Base-by-base conservation (phyloP, 2,329 filamentous ascomycete species). In the Colletotrichum costaricense region DNA sequence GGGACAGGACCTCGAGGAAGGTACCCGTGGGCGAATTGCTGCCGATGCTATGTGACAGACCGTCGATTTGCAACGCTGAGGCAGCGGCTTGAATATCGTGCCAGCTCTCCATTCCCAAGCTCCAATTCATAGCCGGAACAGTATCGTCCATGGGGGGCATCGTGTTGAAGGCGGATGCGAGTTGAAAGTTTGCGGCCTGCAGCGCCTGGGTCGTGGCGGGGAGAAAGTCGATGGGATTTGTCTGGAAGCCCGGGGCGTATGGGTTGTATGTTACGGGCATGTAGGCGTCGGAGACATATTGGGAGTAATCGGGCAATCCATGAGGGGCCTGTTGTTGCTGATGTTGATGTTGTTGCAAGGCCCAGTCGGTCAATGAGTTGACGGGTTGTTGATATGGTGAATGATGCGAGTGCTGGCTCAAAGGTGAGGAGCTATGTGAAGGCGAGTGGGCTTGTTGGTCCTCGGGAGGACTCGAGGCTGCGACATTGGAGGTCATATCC, bases 1-100 rank as follows among this genome's bases (percentile, higher is more conserved):
- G 86, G 7, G 96, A 98, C 63, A 96, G 86, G 42, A 97, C 94
- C 82, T 98, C 95, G 59, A 98, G 86, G 81, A 94, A 95, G 74
- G 89, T 85, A 57, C 83, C 83, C 2, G 84, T 86, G 24, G 84
- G 84, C 12, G 84, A 86, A 70, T 83, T 84, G 79, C 85, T 86
- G 64, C 85, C 85, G 49, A 85, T 84, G 63, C 83, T 86, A 28
- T 81, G 82, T 42, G 85, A 77, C 33, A 87, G 73, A 9, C 81
- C 81, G 79, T 89, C 84, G 82, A 93, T 88, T 77, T 93, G 86
- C 69, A 86, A 75, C 38, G 80, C 83, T 69, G 90, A 86, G 68
- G 86, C 76, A 28, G 80, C 83, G 71, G 90, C 88, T 77, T 93
- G 91, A 78, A 97, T 93, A 79, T 97, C 95, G 75, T 94, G 92